Percentiles rank a stretch among this genome's conserved stretches.
Evolutionary conservation across 352 stramenopile species (phyloP).

Genomic region (Phytophthora citricola): DNA sequence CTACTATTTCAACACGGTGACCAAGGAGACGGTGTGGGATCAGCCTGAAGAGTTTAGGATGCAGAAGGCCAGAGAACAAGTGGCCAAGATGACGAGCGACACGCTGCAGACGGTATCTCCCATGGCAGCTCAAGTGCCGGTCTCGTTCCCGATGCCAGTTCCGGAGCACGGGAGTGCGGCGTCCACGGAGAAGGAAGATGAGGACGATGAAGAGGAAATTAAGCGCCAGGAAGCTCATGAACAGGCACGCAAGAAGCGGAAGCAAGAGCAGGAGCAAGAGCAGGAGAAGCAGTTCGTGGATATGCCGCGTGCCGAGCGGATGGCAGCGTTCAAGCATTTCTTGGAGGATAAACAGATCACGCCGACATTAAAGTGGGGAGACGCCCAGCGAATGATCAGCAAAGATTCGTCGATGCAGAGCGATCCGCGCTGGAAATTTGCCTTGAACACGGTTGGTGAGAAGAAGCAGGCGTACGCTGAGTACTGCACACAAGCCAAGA

Average conservation of each 20-base stretch:
- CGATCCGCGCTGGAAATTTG: constrained; percentile 75
- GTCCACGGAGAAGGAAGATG: constrained; percentile 32
- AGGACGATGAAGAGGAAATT: constrained; percentile 42
- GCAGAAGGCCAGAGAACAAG: constrained; percentile 74
- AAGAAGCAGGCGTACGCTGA: constrained; percentile 89
- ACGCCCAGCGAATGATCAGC: constrained; percentile 64
- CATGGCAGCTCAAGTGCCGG: constrained; percentile 7
- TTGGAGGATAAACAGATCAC: constrained; percentile 74
- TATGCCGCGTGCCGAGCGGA: constrained; percentile 59
- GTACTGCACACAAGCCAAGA: constrained; percentile 79
- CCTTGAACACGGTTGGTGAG: constrained; percentile 68
- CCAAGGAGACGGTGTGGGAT: constrained; percentile 84
- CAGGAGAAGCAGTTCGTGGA: constrained; percentile 50
- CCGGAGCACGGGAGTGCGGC: constrained; percentile 7
- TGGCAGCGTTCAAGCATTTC: constrained; percentile 76
- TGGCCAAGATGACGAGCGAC: constrained; percentile 67
- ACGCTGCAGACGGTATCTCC: constrained; percentile 18
- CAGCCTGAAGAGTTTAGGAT: constrained; percentile 79
- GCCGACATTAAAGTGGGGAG: constrained; percentile 76
- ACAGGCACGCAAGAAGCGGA: constrained; percentile 44
- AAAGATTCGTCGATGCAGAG: constrained; percentile 59
- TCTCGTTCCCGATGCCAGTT: constrained; percentile 7
- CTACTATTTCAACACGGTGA: constrained; percentile 86
- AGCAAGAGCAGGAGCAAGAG: constrained; percentile 51
- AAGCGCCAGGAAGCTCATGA: constrained; percentile 30